Percentiles rank a stretch among this genome's conserved stretches.
Evolutionary conservation across 2,329 filamentous ascomycete species (phyloP).

Genomic region (Aspergillus sojae): DNA sequence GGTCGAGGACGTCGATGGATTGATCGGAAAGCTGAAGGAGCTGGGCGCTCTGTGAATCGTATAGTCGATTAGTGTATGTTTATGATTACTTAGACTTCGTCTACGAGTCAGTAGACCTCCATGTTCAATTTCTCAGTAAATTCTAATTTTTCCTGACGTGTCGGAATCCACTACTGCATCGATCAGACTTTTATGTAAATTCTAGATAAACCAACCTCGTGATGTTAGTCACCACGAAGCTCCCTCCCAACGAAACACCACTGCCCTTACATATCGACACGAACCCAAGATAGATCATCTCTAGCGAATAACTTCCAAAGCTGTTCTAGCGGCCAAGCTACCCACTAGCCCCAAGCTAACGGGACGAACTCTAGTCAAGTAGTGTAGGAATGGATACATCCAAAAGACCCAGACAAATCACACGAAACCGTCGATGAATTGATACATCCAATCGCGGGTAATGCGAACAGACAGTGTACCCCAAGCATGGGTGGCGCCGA

Average conservation of each 20-base stretch:
- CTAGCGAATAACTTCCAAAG: neutral
- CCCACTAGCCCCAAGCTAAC: neutral
- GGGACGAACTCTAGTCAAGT: neutral
- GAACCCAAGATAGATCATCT: neutral
- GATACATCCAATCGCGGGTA: neutral
- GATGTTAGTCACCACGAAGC: neutral
- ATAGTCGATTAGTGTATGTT: conserved; percentile 15
- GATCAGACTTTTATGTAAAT: neutral
- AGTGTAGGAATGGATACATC: neutral
- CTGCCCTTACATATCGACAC: neutral
- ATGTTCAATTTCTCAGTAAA: neutral
- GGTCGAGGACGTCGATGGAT: conserved; percentile 95
- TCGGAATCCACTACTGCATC: neutral
- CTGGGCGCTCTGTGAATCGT: conserved; percentile 75
- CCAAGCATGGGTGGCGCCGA: neutral
- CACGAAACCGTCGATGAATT: neutral
- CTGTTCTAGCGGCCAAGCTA: neutral
- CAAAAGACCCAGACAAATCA: neutral
- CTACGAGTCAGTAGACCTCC: neutral
- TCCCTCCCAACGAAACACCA: neutral
- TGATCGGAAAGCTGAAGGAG: conserved; percentile 93
- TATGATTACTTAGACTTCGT: conserved; percentile 17
- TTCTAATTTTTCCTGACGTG: neutral
- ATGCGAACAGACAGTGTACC: neutral
- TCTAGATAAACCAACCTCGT: neutral